Evolutionary conservation across 176 grass and related monocot genomes (phyloP).

Genomic region (Carex littledalei): DNA sequence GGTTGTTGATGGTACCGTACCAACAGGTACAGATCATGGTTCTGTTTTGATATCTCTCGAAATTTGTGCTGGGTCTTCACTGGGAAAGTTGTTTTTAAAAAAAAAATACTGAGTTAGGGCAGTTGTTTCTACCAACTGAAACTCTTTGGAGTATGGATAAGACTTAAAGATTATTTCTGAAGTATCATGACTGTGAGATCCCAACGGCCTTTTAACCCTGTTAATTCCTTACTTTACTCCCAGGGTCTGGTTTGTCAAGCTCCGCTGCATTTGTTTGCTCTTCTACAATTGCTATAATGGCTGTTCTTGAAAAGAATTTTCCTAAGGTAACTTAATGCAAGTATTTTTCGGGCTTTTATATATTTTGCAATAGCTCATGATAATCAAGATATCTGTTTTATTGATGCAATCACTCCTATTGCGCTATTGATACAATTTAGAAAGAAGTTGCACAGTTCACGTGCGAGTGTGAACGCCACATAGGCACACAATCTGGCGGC

Average conservation of each 20-base stretch:
- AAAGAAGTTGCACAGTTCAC: conserved; percentile 99
- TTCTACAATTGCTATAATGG: conserved; percentile 90
- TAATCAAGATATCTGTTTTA: background rate
- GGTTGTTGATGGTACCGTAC: conserved; percentile 87
- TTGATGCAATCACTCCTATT: background rate
- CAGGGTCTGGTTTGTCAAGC: conserved; percentile 92
- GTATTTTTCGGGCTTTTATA: background rate
- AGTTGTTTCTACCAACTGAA: background rate
- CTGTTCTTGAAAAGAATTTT: conserved; percentile 61
- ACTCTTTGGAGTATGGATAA: background rate
- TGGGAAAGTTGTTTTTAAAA: background rate
- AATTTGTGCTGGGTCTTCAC: background rate
- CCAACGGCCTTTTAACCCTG: conserved; percentile 10
- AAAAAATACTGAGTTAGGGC: background rate
- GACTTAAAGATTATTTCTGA: background rate
- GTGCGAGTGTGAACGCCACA: conserved; percentile 78
- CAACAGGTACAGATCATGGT: conserved; percentile 47
- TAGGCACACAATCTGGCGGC: conserved; percentile 90
- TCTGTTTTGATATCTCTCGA: background rate
- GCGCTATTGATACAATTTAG: conserved; percentile 39
- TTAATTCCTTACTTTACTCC: background rate
- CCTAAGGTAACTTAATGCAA: conserved; percentile 54
- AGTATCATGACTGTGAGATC: background rate
- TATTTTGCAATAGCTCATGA: background rate
- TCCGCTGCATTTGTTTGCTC: conserved; percentile 99